Base-by-base conservation (phyloP, 257 asterid genomes). In the Paulownia fortunei region DNA sequence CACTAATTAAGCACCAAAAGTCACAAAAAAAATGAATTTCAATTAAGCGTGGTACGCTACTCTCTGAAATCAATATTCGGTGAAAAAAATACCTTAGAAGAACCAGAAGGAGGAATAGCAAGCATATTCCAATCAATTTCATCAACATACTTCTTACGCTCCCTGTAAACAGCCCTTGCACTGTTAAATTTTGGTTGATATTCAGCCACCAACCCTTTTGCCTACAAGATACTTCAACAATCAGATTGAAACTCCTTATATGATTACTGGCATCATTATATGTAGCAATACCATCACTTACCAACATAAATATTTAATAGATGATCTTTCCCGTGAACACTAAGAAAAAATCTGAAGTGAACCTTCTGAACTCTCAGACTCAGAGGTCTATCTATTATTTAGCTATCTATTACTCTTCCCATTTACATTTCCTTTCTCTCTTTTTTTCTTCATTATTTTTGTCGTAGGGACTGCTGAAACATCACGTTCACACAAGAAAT, bases 81-180 rank as follows among this genome's bases (percentile, higher is more conserved):
- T 6, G 47, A 46, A 59, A 78, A 23, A 63, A 51, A 26, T 85
- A 91, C 99, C 98, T 93, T 92, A 60, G 94, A 70, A 79, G 97
- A 86, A 81, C 97, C 97, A 23, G 98, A 89, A 63, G 99, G 93
- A 24, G 99, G 99, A 73, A 92, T 86, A 63, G 98, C 99, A 75
- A 96, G 94, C 97, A 92, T 92, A 83, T 93, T 96, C 99, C 98
- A 93, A 80, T 96, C 98, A 81, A 96, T 93, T 82, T 93, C 98
- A 86, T 94, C 98, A 15, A 89, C 63, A 76, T 87, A 96, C 85
- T 96, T 96, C 81, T 96, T 96, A 73, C 91, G 90, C 90, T 96
- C 99, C 85, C 97, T 83, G 84, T 93, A 93, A 76, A 96, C 99
- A 85, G 99, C 99, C 86, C 94, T 90, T 18, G 99, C 98, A 79